A percentile compares a stretch with the other conserved stretches of the same genome.
phyloP scores from a whole-genome alignment of 2,329 filamentous ascomycete species.

The Claviceps lovelessii region DNA sequence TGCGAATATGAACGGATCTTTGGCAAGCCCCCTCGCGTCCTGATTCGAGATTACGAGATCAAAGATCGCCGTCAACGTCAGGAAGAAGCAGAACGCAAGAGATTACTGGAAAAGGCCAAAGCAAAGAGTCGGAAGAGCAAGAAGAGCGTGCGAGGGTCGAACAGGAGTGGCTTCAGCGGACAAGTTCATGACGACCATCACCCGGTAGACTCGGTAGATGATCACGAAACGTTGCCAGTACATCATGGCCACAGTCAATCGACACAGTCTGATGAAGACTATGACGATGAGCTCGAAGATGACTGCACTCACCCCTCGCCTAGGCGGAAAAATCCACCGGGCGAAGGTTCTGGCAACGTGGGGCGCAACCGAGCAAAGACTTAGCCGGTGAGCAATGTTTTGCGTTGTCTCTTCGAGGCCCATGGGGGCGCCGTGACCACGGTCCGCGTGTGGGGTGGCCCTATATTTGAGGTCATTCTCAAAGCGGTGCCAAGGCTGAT shows the following conservation, averaged over 20 bases:
- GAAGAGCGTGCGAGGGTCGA: slow-evolving; percentile 51
- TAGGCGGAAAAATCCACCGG: slow-evolving; percentile 5
- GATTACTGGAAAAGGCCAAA: slow-evolving; percentile 82
- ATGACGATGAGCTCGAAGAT: slow-evolving; percentile 21
- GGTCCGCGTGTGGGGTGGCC: background rate
- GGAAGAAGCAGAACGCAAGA: slow-evolving; percentile 70
- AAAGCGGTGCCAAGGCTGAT: background rate
- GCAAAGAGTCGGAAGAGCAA: slow-evolving; percentile 83
- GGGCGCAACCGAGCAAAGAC: slow-evolving; percentile 6
- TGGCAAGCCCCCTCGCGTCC: slow-evolving; percentile 65
- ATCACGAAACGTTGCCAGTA: slow-evolving; percentile 10
- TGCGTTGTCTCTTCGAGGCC: background rate
- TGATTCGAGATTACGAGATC: slow-evolving; percentile 86
- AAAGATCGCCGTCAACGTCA: slow-evolving; percentile 79
- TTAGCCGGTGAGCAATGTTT: slow-evolving; percentile 1
- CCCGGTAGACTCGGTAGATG: slow-evolving; percentile 11
- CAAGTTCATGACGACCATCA: slow-evolving; percentile 12
- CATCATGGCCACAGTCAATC: slow-evolving; percentile 20
- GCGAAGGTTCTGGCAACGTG: slow-evolving; percentile 7
- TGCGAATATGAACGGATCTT: slow-evolving; percentile 97
- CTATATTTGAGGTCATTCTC: background rate
- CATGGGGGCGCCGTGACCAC: too few relatives aligned
- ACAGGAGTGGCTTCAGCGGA: slow-evolving; percentile 14
- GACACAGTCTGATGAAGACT: slow-evolving; percentile 26
- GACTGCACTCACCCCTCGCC: slow-evolving; percentile 12